Evolutionary conservation across 2,329 filamentous ascomycete genomes (phyloP).

Genomic region (Chrysoporthe deuterocubensis): DNA sequence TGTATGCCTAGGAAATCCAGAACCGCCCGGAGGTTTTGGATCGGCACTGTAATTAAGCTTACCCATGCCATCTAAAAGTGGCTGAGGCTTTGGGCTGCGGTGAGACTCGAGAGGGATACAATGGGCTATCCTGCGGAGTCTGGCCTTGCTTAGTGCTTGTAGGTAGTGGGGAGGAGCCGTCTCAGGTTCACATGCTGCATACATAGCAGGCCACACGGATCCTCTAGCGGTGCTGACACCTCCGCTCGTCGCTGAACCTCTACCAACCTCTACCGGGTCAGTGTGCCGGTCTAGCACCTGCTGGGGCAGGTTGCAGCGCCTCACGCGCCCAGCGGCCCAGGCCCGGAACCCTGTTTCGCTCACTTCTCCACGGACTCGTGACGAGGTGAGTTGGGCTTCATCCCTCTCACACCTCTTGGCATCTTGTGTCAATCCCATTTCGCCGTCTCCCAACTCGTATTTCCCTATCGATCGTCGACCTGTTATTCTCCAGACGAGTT

Average conservation of each 20-base stretch:
- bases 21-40: not conserved
- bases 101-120: not conserved
- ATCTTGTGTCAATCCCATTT: not conserved
- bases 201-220: not conserved
- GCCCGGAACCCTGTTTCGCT: not conserved
- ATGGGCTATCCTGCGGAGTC: not conserved
- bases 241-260: not conserved
- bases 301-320: not conserved
- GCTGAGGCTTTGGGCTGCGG: not conserved
- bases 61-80: no score
- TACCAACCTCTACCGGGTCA: not conserved
- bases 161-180: not conserved
- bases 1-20: not conserved
- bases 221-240: constrained; percentile 6
- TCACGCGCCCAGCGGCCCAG: constrained; percentile 4
- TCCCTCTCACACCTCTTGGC: not conserved
- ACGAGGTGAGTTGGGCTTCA: not conserved
- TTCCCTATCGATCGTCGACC: not conserved
- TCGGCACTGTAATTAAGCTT: no score
- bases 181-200: constrained; percentile 5
- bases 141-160: not conserved
- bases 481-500: not conserved
- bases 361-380: constrained; percentile 7
- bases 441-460: not conserved
- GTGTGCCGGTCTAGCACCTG: no score